Conservation (phyloP, 345 rosid genomes). For the Eutrema yunnanense region DNA sequence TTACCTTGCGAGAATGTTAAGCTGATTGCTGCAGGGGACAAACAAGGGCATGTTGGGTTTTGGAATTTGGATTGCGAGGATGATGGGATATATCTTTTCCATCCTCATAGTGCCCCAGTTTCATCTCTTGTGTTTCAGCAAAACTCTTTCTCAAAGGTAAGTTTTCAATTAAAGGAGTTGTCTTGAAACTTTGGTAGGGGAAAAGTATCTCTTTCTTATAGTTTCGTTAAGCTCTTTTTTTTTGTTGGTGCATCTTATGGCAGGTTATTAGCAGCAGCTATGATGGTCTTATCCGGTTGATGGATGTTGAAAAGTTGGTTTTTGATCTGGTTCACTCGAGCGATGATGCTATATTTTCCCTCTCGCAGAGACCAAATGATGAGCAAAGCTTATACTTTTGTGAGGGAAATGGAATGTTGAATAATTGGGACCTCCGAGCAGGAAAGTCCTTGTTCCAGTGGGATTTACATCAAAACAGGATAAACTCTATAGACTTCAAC, state of each 20-base stretch:
- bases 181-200: background rate
- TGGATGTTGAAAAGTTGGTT: conserved; percentile 75
- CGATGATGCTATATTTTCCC: conserved; percentile 50
- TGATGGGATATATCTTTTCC: conserved; percentile 54
- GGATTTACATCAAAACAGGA: conserved; percentile 61
- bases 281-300: conserved; percentile 59
- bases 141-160: conserved; percentile 58
- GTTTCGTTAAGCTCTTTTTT: background rate
- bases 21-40: conserved; percentile 67
- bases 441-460: conserved; percentile 41
- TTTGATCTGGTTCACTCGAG: conserved; percentile 53
- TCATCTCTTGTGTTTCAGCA: conserved; percentile 59
- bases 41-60: conserved; percentile 57
- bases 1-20: conserved; percentile 50
- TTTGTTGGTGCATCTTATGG: conserved; percentile 10
- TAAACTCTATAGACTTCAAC: conserved; percentile 75
- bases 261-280: conserved; percentile 68
- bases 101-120: conserved; percentile 49
- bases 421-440: conserved; percentile 54
- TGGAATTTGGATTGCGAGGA: conserved; percentile 55
- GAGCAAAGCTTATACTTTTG: conserved; percentile 49
- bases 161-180: background rate
- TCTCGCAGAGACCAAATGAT: conserved; percentile 53
- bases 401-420: conserved; percentile 53
- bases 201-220: background rate